Base-by-base conservation (phyloP, 2,329 filamentous ascomycete species). In the Trichoderma asperellum region DNA sequence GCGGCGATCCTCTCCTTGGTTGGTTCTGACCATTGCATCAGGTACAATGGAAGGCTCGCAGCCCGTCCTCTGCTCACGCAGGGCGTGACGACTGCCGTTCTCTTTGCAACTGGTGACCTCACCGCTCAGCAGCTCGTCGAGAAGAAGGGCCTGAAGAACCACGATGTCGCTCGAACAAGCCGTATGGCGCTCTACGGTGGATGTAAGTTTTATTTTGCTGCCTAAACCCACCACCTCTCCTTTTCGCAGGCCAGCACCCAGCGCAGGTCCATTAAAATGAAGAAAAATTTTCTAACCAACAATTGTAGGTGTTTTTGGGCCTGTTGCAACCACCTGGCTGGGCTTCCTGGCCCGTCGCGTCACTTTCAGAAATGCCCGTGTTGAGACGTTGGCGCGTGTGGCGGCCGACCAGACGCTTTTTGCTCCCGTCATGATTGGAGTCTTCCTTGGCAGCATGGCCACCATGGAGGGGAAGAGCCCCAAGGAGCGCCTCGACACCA, bases 101-200 rank as follows among this genome's bases (percentile, higher is more conserved):
- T 99, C 72, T 99, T 98, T 79, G 94, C 92, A 70, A 92, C 94
- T 16, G 96, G 96, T 76, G 96, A 99, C 82, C 85, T 91, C 71
- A 90, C 96, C 73, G 93, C 96, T 47, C 96, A 99, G 82, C 95
- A 98, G 82, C 85, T 89, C 43, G 92, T 99, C 70, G 95, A 98
- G 82, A 90, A 89, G 79, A 90, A 87, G 76, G 94, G 94, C 21
- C 73, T 92, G 32, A 82, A 90, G 74, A 91, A 92, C 73, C 95
- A 99, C 79, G 91, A 95, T 76, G 74, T 89, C 47, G 82, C 83
- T 34, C 88, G 92, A 65, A 94, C 92, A 35, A 89, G 85, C 12
- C 89, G 92, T 75, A 96, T 96, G 92, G 89, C 89, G 55, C 82
- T 91, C 70, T 96, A 96, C 78, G 92, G 92, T 72, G 92, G 92